Base-by-base conservation (phyloP, 164 flowering plant species). In the Malania oleifera region DNA sequence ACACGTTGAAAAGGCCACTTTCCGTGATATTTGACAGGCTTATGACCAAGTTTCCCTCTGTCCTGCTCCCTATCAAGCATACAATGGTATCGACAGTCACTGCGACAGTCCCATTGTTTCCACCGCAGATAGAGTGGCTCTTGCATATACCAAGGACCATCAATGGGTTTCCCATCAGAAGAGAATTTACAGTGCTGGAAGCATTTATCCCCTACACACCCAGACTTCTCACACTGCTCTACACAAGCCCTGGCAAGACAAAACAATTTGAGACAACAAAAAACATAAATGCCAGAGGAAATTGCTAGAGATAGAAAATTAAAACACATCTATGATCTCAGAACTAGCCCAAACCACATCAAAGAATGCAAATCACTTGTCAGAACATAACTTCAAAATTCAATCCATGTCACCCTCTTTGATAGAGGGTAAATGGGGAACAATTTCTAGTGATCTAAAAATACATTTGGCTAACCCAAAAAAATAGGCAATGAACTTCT, bases 51-150 rank as follows among this genome's bases (percentile, higher is more conserved):
- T 41, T 52, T 64, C 56, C 70, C 59, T 60, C 96, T 80, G 68
- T 86, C 85, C 59, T 70, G 75, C 67, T 91, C 96, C 53, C 85
- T 77, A 17, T 70, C 70, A 56, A 85, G 74, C 98, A 89, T 91
- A 62, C 98, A 91, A 50, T 91, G 75, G 66, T 91, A 86, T 7
- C 78, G 72, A 55, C 98, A 91, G 62, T 89, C 95, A 70, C 77
- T 77, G 34, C 61, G 89, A 70, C 98, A 91, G 65, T 86, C 88
- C 98, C 96, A 91, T 61, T 83, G 82, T 66, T 91, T 91, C 96
- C 95, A 86, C 58, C 63, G 73, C 57, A 74, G 60, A 52, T 91
- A 88, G 17, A 91, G 80, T 28, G 95, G 96, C 62, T 91, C 98
- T 61, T 91, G 95, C 66, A 81, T 64, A 72, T 89, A 87, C 98